These are phyloP conservation scores for Fusarium concolor DNA, from an alignment of 2,329 filamentous ascomycete genomes.

Conservation along the genomic window DNA sequence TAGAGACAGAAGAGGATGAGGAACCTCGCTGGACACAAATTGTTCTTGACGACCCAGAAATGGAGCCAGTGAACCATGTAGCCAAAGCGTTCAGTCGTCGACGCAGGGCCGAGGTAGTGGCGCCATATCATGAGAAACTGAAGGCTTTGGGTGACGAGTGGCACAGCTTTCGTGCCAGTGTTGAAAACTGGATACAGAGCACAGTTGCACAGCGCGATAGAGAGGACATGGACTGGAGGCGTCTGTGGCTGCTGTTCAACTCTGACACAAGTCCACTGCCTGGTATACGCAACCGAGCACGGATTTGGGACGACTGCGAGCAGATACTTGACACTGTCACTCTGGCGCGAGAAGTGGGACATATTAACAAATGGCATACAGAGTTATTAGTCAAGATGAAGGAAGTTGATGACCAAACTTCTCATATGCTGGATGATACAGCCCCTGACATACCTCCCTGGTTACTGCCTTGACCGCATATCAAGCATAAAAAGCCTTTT, in stretches of 20 bases:
- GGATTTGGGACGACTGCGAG: constrained; percentile 1
- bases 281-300: neutral
- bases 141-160: accelerated
- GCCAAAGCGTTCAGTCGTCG: neutral
- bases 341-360: neutral
- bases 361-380: neutral
- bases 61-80: neutral
- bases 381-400: neutral
- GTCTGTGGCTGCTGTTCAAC: neutral
- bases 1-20: neutral
- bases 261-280: neutral
- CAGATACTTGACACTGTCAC: neutral
- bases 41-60: neutral
- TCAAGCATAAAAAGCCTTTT: no score
- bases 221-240: neutral
- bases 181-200: neutral
- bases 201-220: accelerated
- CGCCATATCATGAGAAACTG: neutral
- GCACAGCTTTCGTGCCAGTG: neutral
- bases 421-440: neutral
- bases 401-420: neutral
- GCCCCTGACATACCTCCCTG: neutral
- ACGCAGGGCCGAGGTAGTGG: neutral
- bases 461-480: neutral
- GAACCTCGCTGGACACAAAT: neutral